A percentile compares a stretch with the other conserved stretches of the same genome.
phyloP scores from a whole-genome alignment of 371 early-diverging fungal genomes.

The Rhizomucor miehei region DNA sequence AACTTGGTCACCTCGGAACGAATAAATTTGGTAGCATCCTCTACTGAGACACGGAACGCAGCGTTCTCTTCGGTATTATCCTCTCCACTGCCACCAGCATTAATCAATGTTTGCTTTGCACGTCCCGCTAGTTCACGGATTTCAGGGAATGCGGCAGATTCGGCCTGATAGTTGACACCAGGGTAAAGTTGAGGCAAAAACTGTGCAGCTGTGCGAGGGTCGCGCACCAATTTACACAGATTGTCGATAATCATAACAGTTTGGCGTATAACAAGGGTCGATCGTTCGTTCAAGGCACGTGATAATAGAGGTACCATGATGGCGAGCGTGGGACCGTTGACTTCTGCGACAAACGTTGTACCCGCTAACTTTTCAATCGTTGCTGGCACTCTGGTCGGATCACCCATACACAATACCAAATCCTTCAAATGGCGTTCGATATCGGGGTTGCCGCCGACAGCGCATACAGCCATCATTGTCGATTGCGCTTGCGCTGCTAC shows the following conservation, averaged over 20 bases:
- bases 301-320: constrained; percentile 71
- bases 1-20: constrained; percentile 45
- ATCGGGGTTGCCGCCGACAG: constrained; percentile 77
- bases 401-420: constrained; percentile 72
- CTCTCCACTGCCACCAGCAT: constrained; percentile 53
- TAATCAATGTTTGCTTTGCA: constrained; percentile 55
- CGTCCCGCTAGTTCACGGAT: constrained; percentile 58
- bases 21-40: constrained; percentile 41
- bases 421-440: constrained; percentile 66
- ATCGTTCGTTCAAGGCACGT: constrained; percentile 63
- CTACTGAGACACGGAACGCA: constrained; percentile 26
- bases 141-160: constrained; percentile 59
- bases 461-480: constrained; percentile 67
- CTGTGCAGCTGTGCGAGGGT: constrained; percentile 60
- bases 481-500: constrained; percentile 44
- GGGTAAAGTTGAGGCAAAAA: constrained; percentile 70
- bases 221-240: constrained; percentile 61
- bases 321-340: constrained; percentile 76
- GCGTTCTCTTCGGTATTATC: constrained; percentile 24
- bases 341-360: constrained; percentile 80
- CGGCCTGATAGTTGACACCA: constrained; percentile 61
- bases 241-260: constrained; percentile 62
- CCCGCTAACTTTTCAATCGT: constrained; percentile 72
- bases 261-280: constrained; percentile 53
- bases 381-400: constrained; percentile 64